phyloP scores from a whole-genome alignment of 2,329 filamentous ascomycete genomes.

The Monosporascus ibericus region DNA sequence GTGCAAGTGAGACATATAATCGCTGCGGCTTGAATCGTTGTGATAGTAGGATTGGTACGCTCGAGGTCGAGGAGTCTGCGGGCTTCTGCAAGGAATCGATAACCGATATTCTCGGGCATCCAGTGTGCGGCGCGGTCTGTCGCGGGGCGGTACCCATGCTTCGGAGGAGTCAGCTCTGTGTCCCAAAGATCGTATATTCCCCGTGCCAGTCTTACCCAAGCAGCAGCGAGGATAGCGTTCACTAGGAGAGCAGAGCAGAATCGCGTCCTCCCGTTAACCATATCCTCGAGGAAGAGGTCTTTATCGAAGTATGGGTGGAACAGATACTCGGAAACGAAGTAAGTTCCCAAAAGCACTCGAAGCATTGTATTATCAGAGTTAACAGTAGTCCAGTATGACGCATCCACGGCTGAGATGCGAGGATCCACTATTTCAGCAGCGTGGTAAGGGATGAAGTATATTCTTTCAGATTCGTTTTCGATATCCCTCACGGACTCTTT shows the following conservation, averaged over 20 bases:
- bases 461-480: constrained; percentile 8
- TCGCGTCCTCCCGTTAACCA: constrained; percentile 8
- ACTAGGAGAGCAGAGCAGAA: constrained; percentile 23
- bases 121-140: constrained; percentile 28
- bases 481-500: constrained; percentile 2
- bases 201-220: constrained; percentile 18
- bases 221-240: constrained; percentile 21
- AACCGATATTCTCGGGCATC: constrained; percentile 27
- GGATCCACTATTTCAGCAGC: constrained; percentile 17
- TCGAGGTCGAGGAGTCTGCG: constrained; percentile 33
- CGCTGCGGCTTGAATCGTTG: constrained; percentile 29
- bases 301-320: constrained; percentile 18
- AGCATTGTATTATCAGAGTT: constrained; percentile 19
- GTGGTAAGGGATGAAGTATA: constrained; percentile 18
- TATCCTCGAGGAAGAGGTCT: constrained; percentile 22
- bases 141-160: constrained; percentile 25
- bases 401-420: constrained; percentile 13
- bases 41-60: constrained; percentile 15
- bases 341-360: constrained; percentile 14
- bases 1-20: constrained; percentile 27
- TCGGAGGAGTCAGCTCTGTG: constrained; percentile 1
- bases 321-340: constrained; percentile 16
- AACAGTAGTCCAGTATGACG: constrained; percentile 22
- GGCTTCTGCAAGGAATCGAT: constrained; percentile 32
- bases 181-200: background rate